These are phyloP conservation scores for Stereocaulon alpinum DNA, from an alignment of 495 filamentous ascomycete species.

Conservation along the genomic window DNA sequence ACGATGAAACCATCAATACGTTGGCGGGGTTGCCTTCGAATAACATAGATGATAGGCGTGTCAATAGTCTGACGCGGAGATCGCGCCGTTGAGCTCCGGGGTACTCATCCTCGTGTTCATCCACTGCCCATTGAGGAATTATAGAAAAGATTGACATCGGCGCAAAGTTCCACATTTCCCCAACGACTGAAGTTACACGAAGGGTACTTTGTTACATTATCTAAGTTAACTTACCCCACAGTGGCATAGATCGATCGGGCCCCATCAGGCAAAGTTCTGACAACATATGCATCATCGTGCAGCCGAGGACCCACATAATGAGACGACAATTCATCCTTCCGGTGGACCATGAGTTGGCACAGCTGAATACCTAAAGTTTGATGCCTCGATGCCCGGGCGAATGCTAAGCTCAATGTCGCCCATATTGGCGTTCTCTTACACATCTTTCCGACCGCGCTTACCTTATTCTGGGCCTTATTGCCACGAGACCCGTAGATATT, in stretches of 20 bases:
- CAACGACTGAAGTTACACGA: too few relatives aligned
- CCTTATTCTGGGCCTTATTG: background rate
- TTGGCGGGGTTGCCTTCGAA: background rate
- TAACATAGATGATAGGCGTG: too few relatives aligned
- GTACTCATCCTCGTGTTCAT: too few relatives aligned
- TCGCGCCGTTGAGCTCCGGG: too few relatives aligned
- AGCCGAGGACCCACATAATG: background rate
- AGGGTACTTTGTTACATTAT: background rate
- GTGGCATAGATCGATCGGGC: background rate
- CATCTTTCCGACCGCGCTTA: background rate
- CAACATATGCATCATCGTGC: background rate
- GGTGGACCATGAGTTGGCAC: background rate
- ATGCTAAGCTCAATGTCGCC: background rate
- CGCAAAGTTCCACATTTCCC: too few relatives aligned
- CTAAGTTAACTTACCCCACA: slow-evolving; percentile 4
- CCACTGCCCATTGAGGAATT: too few relatives aligned
- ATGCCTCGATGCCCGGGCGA: background rate
- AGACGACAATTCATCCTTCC: slow-evolving; percentile 1
- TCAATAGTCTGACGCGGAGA: too few relatives aligned
- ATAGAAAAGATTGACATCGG: background rate
- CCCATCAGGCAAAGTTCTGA: slow-evolving; percentile 12
- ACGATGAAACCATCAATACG: background rate
- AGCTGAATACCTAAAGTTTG: background rate
- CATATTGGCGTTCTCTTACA: background rate
- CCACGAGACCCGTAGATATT: too few relatives aligned